A percentile compares a stretch with the other conserved stretches of the same genome.
phyloP scores from a whole-genome alignment of 768 basidiomycete genomes.

The Suillus paluster region DNA sequence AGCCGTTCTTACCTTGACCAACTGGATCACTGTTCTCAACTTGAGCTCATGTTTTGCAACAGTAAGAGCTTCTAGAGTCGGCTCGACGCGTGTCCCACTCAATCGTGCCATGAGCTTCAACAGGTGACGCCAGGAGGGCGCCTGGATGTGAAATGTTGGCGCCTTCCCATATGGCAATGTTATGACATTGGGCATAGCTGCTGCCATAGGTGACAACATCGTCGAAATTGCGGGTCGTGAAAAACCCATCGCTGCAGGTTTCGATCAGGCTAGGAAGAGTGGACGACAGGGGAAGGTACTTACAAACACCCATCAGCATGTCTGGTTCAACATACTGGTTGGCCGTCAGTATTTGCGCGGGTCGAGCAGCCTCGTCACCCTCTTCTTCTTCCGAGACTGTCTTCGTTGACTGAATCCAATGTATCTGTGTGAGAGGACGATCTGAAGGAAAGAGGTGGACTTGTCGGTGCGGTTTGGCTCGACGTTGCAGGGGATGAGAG shows the following conservation, averaged over 20 bases:
- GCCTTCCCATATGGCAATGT: constrained; percentile 70
- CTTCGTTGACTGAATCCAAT: constrained; percentile 19
- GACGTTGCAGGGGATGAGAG: constrained; percentile 22
- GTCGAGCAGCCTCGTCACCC: constrained; percentile 13
- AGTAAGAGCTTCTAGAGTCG: constrained; percentile 69
- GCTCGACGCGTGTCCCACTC: constrained; percentile 70
- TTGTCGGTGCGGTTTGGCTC: constrained; percentile 21
- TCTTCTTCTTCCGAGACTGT: constrained; percentile 19
- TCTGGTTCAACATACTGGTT: constrained; percentile 60
- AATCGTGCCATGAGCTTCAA: constrained; percentile 77
- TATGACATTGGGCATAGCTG: constrained; percentile 72
- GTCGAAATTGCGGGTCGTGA: constrained; percentile 56
- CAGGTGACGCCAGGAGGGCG: constrained; percentile 74
- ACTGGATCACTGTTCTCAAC: constrained; percentile 78
- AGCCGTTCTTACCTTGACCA: constrained; percentile 62
- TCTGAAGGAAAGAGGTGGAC: constrained; percentile 26
- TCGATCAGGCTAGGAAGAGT: constrained; percentile 13
- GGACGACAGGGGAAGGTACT: constrained; percentile 38
- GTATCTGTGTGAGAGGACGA: constrained; percentile 18
- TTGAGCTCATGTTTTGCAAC: constrained; percentile 57
- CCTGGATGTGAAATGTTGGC: constrained; percentile 73
- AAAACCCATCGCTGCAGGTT: constrained; percentile 67
- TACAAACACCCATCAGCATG: constrained; percentile 64
- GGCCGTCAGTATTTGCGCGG: constrained; percentile 23
- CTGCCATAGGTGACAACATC: constrained; percentile 50